Conservation (phyloP, 2,329 filamentous ascomycete species). For the Fusarium torreyae region DNA sequence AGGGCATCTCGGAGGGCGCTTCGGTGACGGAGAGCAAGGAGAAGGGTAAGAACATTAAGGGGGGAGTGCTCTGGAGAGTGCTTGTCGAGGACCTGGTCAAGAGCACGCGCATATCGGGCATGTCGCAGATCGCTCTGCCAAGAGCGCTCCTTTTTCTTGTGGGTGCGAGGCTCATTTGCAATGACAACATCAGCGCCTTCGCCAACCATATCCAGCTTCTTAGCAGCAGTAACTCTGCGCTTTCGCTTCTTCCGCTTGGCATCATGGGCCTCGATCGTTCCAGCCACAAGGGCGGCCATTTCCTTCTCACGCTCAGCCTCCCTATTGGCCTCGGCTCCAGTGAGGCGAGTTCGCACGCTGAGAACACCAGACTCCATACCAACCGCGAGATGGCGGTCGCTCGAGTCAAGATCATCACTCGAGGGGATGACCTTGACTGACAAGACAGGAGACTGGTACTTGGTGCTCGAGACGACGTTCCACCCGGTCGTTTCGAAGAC, state of each 20-base stretch:
- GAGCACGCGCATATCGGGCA: constrained; percentile 80
- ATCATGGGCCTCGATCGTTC: constrained; percentile 84
- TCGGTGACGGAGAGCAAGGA: constrained; percentile 89
- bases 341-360: constrained; percentile 89
- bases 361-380: constrained; percentile 96
- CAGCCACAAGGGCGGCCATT: constrained; percentile 86
- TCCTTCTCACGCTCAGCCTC: constrained; percentile 85
- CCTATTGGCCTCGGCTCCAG: constrained; percentile 82
- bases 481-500: constrained; percentile 94
- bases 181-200: constrained; percentile 92
- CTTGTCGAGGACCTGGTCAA: constrained; percentile 82
- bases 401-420: constrained; percentile 61
- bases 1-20: constrained; percentile 87
- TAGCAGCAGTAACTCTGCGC: constrained; percentile 61
- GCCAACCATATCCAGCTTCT: constrained; percentile 82
- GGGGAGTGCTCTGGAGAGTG: constrained; percentile 68
- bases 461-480: constrained; percentile 96
- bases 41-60: constrained; percentile 78
- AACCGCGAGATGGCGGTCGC: constrained; percentile 94
- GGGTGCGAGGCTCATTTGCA: constrained; percentile 73
- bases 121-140: constrained; percentile 90
- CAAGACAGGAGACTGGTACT: constrained; percentile 93
- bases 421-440: constrained; percentile 80
- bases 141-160: constrained; percentile 72
- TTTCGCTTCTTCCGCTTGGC: constrained; percentile 79